Evolutionary conservation across 2,329 filamentous ascomycete species (phyloP), one percentile per base, ranked within the genome.

Genomic region (Apiospora marii): DNA sequence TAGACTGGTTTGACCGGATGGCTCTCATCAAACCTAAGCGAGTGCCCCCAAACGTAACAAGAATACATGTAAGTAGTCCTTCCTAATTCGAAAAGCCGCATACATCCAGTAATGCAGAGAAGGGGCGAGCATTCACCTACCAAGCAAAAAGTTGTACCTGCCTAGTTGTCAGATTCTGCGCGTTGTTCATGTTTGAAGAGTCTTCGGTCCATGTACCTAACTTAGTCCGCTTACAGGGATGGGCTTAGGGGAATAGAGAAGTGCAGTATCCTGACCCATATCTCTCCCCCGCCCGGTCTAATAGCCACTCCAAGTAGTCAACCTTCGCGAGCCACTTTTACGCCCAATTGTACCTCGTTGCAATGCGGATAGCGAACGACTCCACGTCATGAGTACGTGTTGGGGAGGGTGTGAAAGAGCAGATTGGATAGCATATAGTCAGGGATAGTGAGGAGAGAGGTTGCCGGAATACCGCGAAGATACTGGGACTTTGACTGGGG

Each of bases 381-480:
- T 41, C 58, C 58, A 64, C 58, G 58, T 64, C 58, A 64, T 64
- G 34, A 64, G n/a, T 41, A 64, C 58, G 58, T 41, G 58, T 64
- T 37, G 10, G 6, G 58, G 58, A 30, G 58, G 58, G 58, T 64
- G 58, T 64, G 34, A 24, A 22, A 64, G 16, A 22, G 34, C 10
- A 64, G 58, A 64, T 64, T 64, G 58, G 58, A 64, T 41, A 64
- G 58, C 19, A 41, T 64, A 41, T 64, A 37, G 34, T 41, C 58
- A 64, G 58, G 58, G 58, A 64, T 64, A 64, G 34, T 64, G 58
- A 64, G 58, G 58, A 64, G 58, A 64, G 58, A 64, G 58, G 34
- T 14, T 64, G 58, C 58, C 58, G 58, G 34, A 22, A 51, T 13
- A 64, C 58, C 30, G 58, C 58, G 22, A 64, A 64, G 58, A 64